These are phyloP conservation scores for Oehlia diaphana DNA, from an alignment of 192 early-diverging fungal genomes.

Conservation along the genomic window DNA sequence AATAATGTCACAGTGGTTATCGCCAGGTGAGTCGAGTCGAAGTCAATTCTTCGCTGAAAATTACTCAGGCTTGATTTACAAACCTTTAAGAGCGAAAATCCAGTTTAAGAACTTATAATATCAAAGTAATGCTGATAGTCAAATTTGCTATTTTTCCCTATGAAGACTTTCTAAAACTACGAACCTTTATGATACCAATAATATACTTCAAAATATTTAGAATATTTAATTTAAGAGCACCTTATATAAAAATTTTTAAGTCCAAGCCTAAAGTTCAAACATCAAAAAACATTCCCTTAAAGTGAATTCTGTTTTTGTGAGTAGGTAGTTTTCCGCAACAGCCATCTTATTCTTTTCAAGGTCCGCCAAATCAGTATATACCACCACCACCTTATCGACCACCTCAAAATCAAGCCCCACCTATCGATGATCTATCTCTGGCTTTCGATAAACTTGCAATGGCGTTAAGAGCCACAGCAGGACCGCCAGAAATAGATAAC, in stretches of 20 bases:
- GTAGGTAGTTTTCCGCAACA: conserved; percentile 25
- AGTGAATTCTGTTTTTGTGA: conserved; percentile 5
- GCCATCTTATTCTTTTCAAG: conserved; percentile 22
- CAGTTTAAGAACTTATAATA: background rate
- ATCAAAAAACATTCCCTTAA: background rate
- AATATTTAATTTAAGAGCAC: background rate
- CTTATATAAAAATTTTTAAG: background rate
- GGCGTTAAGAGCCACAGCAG: conserved; percentile 24
- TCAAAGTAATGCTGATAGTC: background rate
- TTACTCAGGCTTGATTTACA: conserved; percentile 1
- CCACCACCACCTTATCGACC: conserved; percentile 15
- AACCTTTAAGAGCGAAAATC: background rate
- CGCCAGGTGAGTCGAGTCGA: conserved; percentile 21
- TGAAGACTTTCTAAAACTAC: background rate
- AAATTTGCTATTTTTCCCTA: background rate
- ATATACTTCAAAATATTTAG: no score
- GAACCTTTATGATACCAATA: background rate
- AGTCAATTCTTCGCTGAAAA: background rate
- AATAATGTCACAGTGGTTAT: conserved; percentile 30
- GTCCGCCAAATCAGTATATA: conserved; percentile 29
- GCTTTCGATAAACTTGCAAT: conserved; percentile 25
- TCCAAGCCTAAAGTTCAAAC: background rate
- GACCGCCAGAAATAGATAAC: conserved; percentile 23
- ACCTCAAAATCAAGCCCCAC: background rate
- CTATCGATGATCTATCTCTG: conserved; percentile 21